phyloP scores from a whole-genome alignment of 2,329 filamentous ascomycete species.

The Aspergillus cejpii region DNA sequence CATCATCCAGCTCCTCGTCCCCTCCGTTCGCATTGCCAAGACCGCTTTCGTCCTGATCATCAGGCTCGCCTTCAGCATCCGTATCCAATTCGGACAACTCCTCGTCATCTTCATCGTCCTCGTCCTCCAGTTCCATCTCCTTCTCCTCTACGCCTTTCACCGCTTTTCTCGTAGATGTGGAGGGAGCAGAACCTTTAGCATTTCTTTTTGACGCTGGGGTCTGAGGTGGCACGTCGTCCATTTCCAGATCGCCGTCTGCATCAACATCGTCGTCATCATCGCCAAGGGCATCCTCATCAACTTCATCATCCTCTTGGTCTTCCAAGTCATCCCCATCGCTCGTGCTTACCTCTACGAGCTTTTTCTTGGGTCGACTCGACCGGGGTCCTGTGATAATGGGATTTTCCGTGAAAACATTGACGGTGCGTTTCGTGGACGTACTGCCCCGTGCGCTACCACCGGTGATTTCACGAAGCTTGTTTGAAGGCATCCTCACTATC shows the following conservation, averaged over 20 bases:
- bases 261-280: constrained; percentile 32
- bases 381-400: constrained; percentile 43
- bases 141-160: constrained; percentile 44
- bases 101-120: constrained; percentile 32
- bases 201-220: constrained; percentile 33
- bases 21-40: constrained; percentile 33
- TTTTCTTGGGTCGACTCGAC: constrained; percentile 42
- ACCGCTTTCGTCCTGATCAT: constrained; percentile 46
- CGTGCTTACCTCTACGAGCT: constrained; percentile 41
- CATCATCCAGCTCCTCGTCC: constrained; percentile 35
- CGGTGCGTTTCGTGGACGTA: constrained; percentile 25
- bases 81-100: constrained; percentile 43
- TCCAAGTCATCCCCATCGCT: constrained; percentile 46
- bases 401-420: constrained; percentile 43
- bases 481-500: constrained; percentile 46
- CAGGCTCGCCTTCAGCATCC: constrained; percentile 43
- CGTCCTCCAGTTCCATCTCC: constrained; percentile 39
- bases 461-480: constrained; percentile 45
- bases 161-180: constrained; percentile 26
- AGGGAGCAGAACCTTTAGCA: constrained; percentile 33
- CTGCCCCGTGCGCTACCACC: constrained; percentile 24
- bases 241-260: constrained; percentile 36
- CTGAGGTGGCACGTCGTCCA: constrained; percentile 43
- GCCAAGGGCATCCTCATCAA: constrained; percentile 36
- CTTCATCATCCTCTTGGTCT: constrained; percentile 39